Conservation (phyloP, 2,329 filamentous ascomycete species). For the Calcarisporium arbuscula region DNA sequence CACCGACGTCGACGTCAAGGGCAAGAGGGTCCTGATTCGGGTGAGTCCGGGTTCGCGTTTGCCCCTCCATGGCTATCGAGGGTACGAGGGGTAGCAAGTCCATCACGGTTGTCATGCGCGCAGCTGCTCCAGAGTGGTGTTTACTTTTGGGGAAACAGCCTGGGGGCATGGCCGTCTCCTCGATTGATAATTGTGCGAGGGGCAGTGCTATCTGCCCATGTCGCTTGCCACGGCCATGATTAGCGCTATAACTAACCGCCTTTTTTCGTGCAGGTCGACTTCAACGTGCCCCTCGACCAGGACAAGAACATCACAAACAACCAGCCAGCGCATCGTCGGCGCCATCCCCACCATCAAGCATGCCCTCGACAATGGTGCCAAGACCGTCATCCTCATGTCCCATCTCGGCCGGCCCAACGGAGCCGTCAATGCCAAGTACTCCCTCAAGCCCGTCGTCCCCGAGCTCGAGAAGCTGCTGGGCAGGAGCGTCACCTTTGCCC, state of each 20-base stretch:
- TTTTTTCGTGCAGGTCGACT: conserved; percentile 71
- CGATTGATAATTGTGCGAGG: too few relatives aligned
- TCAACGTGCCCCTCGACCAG: conserved; percentile 95
- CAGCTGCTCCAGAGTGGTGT: conserved; percentile 1
- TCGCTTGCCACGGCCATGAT: too few relatives aligned
- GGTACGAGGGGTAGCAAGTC: too few relatives aligned
- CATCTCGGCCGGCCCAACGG: conserved; percentile 95
- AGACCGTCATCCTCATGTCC: conserved; percentile 94
- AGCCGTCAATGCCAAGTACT: conserved; percentile 86
- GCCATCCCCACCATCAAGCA: conserved; percentile 94
- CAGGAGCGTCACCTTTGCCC: conserved; percentile 78
- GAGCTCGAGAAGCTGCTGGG: conserved; percentile 88
- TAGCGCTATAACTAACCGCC: conserved; percentile 9
- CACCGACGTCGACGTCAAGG: conserved; percentile 93
- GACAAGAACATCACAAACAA: conserved; percentile 95
- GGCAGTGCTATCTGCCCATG: too few relatives aligned
- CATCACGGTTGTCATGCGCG: conserved; percentile 1
- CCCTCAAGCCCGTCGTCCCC: conserved; percentile 81
- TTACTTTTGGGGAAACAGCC: conserved; percentile 2
- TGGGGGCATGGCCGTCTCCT: too few relatives aligned
- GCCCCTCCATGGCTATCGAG: conserved; percentile 22
- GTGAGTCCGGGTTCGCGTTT: conserved; percentile 50
- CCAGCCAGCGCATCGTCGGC: conserved; percentile 97
- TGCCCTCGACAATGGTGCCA: conserved; percentile 82
- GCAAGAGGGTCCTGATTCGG: conserved; percentile 95